Base-by-base conservation (phyloP, 306 rosid species). In the Pueraria montana region DNA sequence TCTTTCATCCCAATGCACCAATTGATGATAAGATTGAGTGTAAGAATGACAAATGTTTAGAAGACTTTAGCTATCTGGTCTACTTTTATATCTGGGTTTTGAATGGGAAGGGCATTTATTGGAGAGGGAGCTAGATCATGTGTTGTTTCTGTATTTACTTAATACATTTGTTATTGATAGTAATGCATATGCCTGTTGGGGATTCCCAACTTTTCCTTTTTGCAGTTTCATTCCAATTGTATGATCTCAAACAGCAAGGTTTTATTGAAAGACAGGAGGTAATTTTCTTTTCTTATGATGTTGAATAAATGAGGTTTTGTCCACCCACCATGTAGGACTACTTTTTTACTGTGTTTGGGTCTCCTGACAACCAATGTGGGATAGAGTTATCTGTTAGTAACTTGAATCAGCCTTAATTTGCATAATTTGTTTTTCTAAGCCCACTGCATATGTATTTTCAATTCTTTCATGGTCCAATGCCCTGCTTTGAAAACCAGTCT, bases 181-280 rank as follows among this genome's bases (percentile, higher is more conserved):
- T 83, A 65, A 77, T 68, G 62, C 27, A 75, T 74, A 45, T 72
- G 16, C 68, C 50, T 84, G 72, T 56, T 83, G 88, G 84, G 82
- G 56, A 86, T 86, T 64, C 76, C 85, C 84, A 81, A 84, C 79
- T 74, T 72, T 81, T 20, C 32, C 49, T 87, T 87, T 80, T 87
- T 88, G 90, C 97, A 94, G 98, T 94, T 94, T 89, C 98, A 71
- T 94, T 94, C 89, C 93, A 89, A 58, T 84, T 94, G 78, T 94
- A 94, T 77, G 97, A 94, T 84, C 94, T 94, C 84, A 92, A 90
- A 89, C 98, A 89, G 85, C 98, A 92, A 88, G 98, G 97, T 5
- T 94, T 87, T 88, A 94, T 94, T 78, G 97, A 94, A 84, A 89
- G 98, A 73, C 92, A 94, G 82, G 97, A 94, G 98, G 98, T 94